Percentiles rank a stretch among this genome's conserved stretches.
Evolutionary conservation across 805 yeast species (phyloP).

Genomic region (Suhomyces tanzawaensis): DNA sequence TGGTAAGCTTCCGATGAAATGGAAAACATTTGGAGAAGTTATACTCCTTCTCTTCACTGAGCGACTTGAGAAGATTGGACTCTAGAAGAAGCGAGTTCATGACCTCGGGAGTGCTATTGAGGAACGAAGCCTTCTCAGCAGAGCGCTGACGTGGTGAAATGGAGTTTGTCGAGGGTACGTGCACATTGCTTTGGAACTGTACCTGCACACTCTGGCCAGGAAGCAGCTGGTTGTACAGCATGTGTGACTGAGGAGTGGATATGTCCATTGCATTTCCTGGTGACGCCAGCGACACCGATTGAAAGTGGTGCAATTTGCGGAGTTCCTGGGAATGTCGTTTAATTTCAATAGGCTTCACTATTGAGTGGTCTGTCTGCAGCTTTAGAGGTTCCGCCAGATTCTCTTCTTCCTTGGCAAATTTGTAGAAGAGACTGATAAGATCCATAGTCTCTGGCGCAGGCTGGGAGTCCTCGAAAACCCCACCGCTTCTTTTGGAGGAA

Average conservation of each 20-base stretch:
- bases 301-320: neutral
- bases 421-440: slow-evolving; percentile 35
- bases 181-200: neutral
- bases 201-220: neutral
- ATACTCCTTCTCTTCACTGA: slow-evolving; percentile 52
- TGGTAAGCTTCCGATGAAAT: slow-evolving; percentile 59
- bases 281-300: neutral
- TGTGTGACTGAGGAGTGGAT: neutral
- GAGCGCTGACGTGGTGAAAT: slow-evolving; percentile 3
- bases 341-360: slow-evolving; percentile 13
- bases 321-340: slow-evolving; percentile 4
- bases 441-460: slow-evolving; percentile 21
- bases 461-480: slow-evolving; percentile 5
- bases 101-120: slow-evolving; percentile 12
- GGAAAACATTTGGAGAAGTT: slow-evolving; percentile 82
- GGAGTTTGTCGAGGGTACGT: neutral
- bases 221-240: neutral
- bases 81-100: slow-evolving; percentile 14
- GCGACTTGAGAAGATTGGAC: slow-evolving; percentile 16
- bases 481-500: slow-evolving; percentile 20
- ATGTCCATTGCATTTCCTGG: neutral
- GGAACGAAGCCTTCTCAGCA: slow-evolving; percentile 1
- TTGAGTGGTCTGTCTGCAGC: neutral
- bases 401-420: slow-evolving; percentile 39
- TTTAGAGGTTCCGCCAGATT: neutral